These are phyloP conservation scores for Candida fluviatilis DNA, from an alignment of 805 yeast species.

Conservation along the genomic window DNA sequence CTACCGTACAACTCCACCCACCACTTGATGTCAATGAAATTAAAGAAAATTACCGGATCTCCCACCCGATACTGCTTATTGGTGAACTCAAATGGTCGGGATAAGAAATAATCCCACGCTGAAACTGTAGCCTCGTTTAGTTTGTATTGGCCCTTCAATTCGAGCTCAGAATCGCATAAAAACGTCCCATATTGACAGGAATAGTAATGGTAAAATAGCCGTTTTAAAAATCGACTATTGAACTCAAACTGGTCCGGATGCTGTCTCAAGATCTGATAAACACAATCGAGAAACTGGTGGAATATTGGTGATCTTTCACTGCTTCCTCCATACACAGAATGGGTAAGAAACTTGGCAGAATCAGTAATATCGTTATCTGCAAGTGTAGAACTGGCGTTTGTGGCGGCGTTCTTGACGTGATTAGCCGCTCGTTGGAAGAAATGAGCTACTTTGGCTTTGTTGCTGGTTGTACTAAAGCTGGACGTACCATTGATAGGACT, in stretches of 20 bases:
- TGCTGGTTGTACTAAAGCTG: neutral
- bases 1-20: conserved; percentile 87
- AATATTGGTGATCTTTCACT: conserved; percentile 72
- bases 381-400: conserved; percentile 13
- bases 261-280: conserved; percentile 73
- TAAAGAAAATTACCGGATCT: conserved; percentile 51
- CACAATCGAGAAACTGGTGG: conserved; percentile 90
- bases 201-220: conserved; percentile 81
- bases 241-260: conserved; percentile 75
- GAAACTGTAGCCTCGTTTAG: conserved; percentile 55
- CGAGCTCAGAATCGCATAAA: conserved; percentile 69
- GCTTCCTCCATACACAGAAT: conserved; percentile 32
- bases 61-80: conserved; percentile 40
- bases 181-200: conserved; percentile 96
- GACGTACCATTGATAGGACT: neutral
- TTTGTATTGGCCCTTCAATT: conserved; percentile 35
- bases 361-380: conserved; percentile 16
- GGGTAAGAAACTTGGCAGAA: conserved; percentile 23
- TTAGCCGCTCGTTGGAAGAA: conserved; percentile 39
- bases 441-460: conserved; percentile 27
- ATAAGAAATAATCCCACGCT: conserved; percentile 91
- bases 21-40: conserved; percentile 65
- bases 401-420: conserved; percentile 37
- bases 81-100: conserved; percentile 66
- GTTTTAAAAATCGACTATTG: conserved; percentile 80